Percentiles rank a stretch among this genome's conserved stretches.
These are phyloP conservation scores for Mycena vitilis DNA, from an alignment of 768 basidiomycete species.

Conservation along the genomic window DNA sequence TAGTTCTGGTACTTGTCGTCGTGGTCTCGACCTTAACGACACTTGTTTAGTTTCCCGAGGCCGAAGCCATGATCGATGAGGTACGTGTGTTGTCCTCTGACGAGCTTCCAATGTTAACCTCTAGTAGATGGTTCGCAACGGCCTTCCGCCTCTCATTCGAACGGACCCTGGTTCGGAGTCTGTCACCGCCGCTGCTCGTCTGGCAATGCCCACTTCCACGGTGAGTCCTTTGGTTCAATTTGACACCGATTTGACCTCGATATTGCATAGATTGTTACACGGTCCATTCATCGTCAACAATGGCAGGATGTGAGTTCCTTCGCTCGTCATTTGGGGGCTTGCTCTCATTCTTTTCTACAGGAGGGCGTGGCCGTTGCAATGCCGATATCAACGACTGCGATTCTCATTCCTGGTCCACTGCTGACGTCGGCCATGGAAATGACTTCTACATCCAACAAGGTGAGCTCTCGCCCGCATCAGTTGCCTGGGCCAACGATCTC, in stretches of 20 bases:
- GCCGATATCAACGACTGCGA: not conserved
- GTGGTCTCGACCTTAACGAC: too few species aligned
- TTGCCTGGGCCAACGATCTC: too few species aligned
- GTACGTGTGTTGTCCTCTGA: too few species aligned
- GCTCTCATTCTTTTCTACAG: not conserved
- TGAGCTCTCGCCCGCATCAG: not conserved
- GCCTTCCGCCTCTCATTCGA: not conserved
- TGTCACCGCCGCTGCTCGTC: too few species aligned
- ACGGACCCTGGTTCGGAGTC: too few species aligned
- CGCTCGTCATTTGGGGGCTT: not conserved
- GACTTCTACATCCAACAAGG: not conserved
- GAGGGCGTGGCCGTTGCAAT: not conserved
- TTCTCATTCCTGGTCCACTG: constrained; percentile 5
- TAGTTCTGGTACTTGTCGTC: too few species aligned
- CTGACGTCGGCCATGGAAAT: constrained; percentile 5
- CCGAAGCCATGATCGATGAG: too few species aligned
- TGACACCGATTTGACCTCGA: not conserved
- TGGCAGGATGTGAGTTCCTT: constrained; percentile 14
- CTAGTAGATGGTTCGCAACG: not conserved
- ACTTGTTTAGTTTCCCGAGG: too few species aligned
- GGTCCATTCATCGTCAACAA: not conserved
- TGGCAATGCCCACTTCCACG: too few species aligned
- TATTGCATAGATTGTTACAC: not conserved
- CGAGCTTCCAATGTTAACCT: too few species aligned
- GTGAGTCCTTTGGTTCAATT: too few species aligned